Evolutionary conservation across 208 protist genomes (phyloP).

Genomic region (Zelonia costaricensis): DNA sequence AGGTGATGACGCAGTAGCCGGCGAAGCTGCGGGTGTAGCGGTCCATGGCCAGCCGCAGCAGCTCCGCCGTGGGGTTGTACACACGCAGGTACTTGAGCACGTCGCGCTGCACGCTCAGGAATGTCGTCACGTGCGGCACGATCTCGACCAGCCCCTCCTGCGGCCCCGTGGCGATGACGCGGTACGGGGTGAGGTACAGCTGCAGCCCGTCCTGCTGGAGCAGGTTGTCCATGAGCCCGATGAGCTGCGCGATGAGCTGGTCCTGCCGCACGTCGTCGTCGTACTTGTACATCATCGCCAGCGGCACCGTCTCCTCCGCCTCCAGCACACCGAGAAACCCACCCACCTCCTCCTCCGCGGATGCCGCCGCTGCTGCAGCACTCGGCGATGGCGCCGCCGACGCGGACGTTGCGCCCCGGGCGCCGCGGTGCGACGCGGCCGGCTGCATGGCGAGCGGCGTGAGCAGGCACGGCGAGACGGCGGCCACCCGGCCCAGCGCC

Average conservation of each 20-base stretch:
- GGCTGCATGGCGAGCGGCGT: conserved; percentile 24
- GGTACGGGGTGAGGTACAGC: conserved; percentile 94
- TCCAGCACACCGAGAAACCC: neutral
- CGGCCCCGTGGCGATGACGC: conserved; percentile 84
- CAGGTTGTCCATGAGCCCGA: conserved; percentile 91
- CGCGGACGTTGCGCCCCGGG: neutral
- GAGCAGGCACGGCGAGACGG: conserved; percentile 11
- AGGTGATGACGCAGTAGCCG: conserved; percentile 97
- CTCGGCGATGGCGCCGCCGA: neutral
- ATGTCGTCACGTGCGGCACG: conserved; percentile 82
- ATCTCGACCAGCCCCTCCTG: conserved; percentile 84
- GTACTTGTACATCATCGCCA: conserved; percentile 92
- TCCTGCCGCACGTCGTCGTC: conserved; percentile 98
- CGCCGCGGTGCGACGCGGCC: neutral
- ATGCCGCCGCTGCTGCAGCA: neutral
- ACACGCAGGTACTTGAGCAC: conserved; percentile 66
- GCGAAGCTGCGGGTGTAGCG: conserved; percentile 96
- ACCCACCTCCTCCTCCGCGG: neutral
- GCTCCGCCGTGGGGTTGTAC: conserved; percentile 74
- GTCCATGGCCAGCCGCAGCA: conserved; percentile 78
- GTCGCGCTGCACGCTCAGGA: conserved; percentile 79
- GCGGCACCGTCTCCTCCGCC: conserved; percentile 15
- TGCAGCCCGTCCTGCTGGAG: conserved; percentile 94
- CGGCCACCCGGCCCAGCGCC: neutral
- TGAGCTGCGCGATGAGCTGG: conserved; percentile 95